Base-by-base conservation (phyloP, 139 green algal genomes). In the Chlamydomonas sp. region DNA sequence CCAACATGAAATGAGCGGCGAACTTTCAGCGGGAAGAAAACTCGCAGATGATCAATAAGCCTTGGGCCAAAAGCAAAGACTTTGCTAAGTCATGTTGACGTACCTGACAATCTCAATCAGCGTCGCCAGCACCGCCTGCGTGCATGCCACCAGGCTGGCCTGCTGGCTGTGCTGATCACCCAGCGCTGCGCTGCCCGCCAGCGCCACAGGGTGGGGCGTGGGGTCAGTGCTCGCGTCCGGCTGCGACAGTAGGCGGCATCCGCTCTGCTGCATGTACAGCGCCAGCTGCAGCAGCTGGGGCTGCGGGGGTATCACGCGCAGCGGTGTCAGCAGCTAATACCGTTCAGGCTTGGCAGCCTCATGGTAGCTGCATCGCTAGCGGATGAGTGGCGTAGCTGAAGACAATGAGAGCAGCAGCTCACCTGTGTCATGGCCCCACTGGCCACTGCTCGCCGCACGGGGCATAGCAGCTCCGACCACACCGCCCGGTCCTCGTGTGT, bases 391-490 rank as follows among this genome's bases (percentile, higher is more conserved):
- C 17, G 71, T n/a, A 8, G 31, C 5, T n/a, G 12, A 20, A 68
- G 77, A 7, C 64, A 62, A 3, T 5, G 76, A 3, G 8, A 17
- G 76, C 57, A 18, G 57, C 5, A 31, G 57, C 68, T 4, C 57
- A 83, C 89, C 85, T 92, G 66, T 63, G 60, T 66, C 62, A 90
- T 8, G 20, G 68, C 80, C 1, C 84, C 79, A 16, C 74, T 77
- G 4, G 7, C 12, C 57, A 94, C 68, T 78, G 88, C 57, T 0
- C 82, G 85, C 67, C 90, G 64, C 61, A 95, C 16, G 75, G 90
- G 67, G 1, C 83, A 80, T 84, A 95, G 88, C 80, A 95, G 83
- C 78, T 87, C 73, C 73, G 84, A 18, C 93, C 93, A 95, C 64
- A 95, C 75, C 5, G 73, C 67, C 20, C 78, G 79, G 80, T 95